Evolutionary conservation across 768 basidiomycete genomes (phyloP), one percentile per base, ranked within the genome.

Genomic region (Phylloporus scabripes): DNA sequence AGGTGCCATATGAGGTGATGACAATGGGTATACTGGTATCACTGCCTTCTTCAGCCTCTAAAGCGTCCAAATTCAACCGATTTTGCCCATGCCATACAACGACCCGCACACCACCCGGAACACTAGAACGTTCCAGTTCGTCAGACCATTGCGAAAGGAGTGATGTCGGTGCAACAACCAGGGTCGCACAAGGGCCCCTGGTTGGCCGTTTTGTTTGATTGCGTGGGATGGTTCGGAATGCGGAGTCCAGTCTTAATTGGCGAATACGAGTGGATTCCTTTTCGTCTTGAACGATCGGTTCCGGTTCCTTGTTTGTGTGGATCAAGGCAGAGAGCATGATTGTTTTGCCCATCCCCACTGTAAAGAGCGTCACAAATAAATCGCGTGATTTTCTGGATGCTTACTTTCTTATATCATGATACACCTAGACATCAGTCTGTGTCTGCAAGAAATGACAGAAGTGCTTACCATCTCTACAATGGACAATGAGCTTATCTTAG

Each of bases 301-400:
- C 74, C 4, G 73, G 67, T 5, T 71, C 77, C 40, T 75, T 78
- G 55, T 85, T 90, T 10, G 81, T 83, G 53, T 94, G 92, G 21
- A 96, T 87, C 45, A 96, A 78, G 9, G 91, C 83, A 2, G 92
- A 89, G 29, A 96, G 67, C 89, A 93, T 93, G 55, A 93, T 92
- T 1, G 91, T 92, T 70, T 94, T 94, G 7, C 92, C 92, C 81
- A 94, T 87, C n/a, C 91, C 91, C 91, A 93, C 89, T 91, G 46
- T 37, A 10, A 54, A 46, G 51, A 48, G 21, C 26, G 43, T 49
- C 40, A 24, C 53, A 11, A 45, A 37, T 33, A 31, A 9, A 48
- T 20, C 15, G 18, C n/a, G 33, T 43, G 39, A 42, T 36, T 55
- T 45, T 37, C 17, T 48, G 18, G 31, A 3, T 60, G 5, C 78